Base-by-base conservation (phyloP, 345 rosid genomes). In the Salix arbutifolia region DNA sequence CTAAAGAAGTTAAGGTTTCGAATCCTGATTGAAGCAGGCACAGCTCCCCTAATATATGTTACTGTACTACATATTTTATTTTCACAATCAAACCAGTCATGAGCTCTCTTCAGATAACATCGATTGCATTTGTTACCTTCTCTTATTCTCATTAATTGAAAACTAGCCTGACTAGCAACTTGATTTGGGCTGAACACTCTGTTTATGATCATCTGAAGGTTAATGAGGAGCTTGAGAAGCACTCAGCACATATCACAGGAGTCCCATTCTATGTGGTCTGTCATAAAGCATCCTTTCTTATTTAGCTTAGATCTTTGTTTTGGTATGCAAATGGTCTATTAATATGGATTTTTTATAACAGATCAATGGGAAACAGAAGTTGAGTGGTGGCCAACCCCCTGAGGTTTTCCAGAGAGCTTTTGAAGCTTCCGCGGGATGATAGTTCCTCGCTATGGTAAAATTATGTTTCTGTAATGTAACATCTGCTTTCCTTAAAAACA, bases 201-300 rank as follows among this genome's bases (percentile, higher is more conserved):
- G 3, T 56, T 69, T 44, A 42, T 71, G 40, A 67, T 13, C 25
- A 37, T 6, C 75, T 86, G 80, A 76, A 94, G 98, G 96, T 95
- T 5, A 83, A 81, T 21, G 90, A 90, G 74, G 99, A 93, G 80
- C 75, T 91, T 64, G 77, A 82, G 82, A 87, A 85, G 84, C 82
- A 93, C 89, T 93, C 97, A 0, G 64, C 82, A 4, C 70, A 83
- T 48, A 84, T 93, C 56, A 77, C 81, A 0, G 99, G 98, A 64
- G 99, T 93, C 72, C 99, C 99, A 21, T 72, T 90, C 84, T 95
- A 80, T 33, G 84, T 85, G 89, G 99, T 95, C 82, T 28, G 90
- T 79, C 67, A 62, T 4, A 30, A 26, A 5, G 56, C 48, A 67
- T 66, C 25, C 25, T 16, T 58, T 28, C 42, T 67, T 35, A n/a